Conservation (phyloP, 2,329 filamentous ascomycete species). For the Tolypocladium capitatum region DNA sequence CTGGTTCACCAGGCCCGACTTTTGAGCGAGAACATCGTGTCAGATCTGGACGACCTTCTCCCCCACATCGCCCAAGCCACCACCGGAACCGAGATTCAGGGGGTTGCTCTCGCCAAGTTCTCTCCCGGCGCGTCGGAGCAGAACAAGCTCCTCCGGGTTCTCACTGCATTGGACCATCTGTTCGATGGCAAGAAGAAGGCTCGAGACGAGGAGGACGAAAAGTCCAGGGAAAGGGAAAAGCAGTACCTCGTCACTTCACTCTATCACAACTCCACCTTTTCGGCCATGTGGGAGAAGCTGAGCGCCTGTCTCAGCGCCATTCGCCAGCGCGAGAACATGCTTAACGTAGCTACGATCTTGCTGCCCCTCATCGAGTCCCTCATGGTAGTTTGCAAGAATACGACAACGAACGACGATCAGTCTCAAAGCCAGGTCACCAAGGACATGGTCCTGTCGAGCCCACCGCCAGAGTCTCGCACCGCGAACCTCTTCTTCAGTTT, state of each 20-base stretch:
- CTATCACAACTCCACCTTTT: constrained; percentile 85
- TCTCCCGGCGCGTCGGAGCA: constrained; percentile 93
- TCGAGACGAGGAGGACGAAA: constrained; percentile 34
- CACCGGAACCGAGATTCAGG: constrained; percentile 88
- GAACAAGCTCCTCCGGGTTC: constrained; percentile 81
- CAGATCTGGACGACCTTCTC: constrained; percentile 72
- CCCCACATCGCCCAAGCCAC: constrained; percentile 77
- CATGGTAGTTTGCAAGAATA: constrained; percentile 99
- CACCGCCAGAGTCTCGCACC: constrained; percentile 64
- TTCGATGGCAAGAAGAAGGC: constrained; percentile 69
- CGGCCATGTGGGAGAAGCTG: constrained; percentile 80
- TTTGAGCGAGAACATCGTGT: constrained; percentile 71
- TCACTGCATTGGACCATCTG: constrained; percentile 90
- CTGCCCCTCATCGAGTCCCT: constrained; percentile 88
- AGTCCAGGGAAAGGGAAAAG: constrained; percentile 47
- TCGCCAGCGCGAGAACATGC: constrained; percentile 82
- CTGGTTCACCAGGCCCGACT: constrained; percentile 76
- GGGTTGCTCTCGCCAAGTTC: constrained; percentile 85
- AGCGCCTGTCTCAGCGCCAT: constrained; percentile 82
- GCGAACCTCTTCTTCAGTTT: constrained; percentile 93
- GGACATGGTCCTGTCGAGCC: constrained; percentile 62
- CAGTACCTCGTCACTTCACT: constrained; percentile 76
- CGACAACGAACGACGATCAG: constrained; percentile 59
- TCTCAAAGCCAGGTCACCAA: constrained; percentile 36
- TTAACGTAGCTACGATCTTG: constrained; percentile 92